These are phyloP conservation scores for Uromyces viciae-fabae DNA, from an alignment of 1,284 basidiomycete genomes.

Conservation along the genomic window DNA sequence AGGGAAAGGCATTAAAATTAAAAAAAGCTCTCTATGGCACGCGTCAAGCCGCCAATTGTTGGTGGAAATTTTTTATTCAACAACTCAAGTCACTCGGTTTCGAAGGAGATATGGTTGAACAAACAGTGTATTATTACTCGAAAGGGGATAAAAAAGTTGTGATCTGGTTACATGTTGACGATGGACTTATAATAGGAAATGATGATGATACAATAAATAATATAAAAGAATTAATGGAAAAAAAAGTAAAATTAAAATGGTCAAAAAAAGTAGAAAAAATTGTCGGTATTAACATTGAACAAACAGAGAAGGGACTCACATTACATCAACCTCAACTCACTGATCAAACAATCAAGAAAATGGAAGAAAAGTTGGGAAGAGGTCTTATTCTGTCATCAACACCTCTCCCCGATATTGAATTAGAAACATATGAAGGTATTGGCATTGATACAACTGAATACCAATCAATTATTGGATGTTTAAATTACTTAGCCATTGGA, in stretches of 20 bases:
- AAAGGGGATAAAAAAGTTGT: not conserved
- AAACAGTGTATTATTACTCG: not conserved
- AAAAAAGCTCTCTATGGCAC: not conserved
- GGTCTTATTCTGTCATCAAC: not conserved
- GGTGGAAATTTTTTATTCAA: not conserved
- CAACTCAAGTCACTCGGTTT: not conserved
- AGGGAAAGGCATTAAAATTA: not conserved
- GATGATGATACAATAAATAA: not conserved
- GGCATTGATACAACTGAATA: not conserved
- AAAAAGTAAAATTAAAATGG: not conserved
- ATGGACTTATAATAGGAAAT: not conserved
- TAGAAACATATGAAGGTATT: not conserved
- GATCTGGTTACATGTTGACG: constrained; percentile 5
- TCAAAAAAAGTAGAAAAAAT: not conserved
- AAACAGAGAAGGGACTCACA: not conserved
- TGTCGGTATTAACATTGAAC: not conserved
- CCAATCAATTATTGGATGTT: not conserved
- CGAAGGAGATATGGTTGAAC: not conserved
- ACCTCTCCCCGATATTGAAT: not conserved
- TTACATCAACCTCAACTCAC: not conserved
- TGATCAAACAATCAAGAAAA: not conserved
- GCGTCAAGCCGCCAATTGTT: not conserved
- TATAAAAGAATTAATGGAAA: not conserved
- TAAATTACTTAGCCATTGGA: not conserved
- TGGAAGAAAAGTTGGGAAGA: not conserved